Base-by-base conservation (phyloP, 805 yeast species). In the Barnettozyma siamensis region DNA sequence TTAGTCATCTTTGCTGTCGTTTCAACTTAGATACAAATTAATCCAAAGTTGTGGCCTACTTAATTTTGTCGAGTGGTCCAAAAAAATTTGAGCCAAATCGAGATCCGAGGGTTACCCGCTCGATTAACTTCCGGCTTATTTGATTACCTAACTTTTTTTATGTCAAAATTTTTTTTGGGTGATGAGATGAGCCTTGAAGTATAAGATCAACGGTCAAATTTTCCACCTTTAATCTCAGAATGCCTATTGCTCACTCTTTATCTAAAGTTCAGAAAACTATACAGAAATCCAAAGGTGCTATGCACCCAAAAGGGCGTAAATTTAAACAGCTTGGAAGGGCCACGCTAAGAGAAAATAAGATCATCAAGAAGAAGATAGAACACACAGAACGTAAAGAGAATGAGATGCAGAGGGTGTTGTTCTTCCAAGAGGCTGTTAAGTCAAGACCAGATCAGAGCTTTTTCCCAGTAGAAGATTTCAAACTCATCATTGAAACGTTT, bases 291-390 rank as follows among this genome's bases (percentile, higher is more conserved):
- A 76, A 73, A 31, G 76, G 74, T 33, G 67, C 75, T 30, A 66
- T 84, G 50, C 98, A 91, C 59, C 93, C 95, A 18, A 83, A 81
- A 55, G 96, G 97, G 9, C 75, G 96, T 40, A 91, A 88, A 62
- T 83, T 88, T 61, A 83, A 83, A 62, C 87, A 83, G 58, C 66
- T 91, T 38, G 81, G 81, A 42, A 70, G 93, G 48, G 97, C 97
- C n/a, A 78, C 95, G 2, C 64, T 88, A 34, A 75, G 99, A 61
- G 94, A 89, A 48, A 72, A 70, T 37, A 86, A 84, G 59, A 63
- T 91, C 38, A 74, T 70, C 29, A 69, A 69, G 38, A 77, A 74
- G 58, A 85, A 83, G 57, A 60, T 70, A 18, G 70, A 69, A 38
- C 77, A 76, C 51, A 61, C 72, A 26, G 82, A 79, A 44, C 76